Evolutionary conservation across 192 early-diverging fungal species (phyloP).

Genomic region (Tieghemiomyces parasiticus): DNA sequence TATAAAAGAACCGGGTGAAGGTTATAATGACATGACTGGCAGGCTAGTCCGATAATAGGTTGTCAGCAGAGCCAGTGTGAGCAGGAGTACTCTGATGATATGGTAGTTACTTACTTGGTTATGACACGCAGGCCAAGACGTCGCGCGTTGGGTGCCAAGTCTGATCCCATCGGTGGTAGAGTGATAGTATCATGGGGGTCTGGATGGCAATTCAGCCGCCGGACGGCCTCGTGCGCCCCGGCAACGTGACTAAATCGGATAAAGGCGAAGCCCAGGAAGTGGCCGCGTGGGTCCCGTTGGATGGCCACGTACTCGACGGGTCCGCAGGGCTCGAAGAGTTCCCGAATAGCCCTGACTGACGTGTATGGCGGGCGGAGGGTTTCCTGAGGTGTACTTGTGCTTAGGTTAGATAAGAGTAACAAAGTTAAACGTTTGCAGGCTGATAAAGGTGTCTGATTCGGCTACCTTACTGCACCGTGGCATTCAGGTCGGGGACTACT

Average conservation of each 20-base stretch:
- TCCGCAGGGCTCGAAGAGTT: background rate
- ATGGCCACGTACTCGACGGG: background rate
- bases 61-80: background rate
- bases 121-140: background rate
- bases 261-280: conserved; percentile 5
- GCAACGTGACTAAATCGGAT: background rate
- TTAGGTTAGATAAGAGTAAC: too few relatives aligned
- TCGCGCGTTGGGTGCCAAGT: background rate
- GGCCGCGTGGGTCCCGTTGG: background rate
- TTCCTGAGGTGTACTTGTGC: background rate
- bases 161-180: background rate
- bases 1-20: background rate
- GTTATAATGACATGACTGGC: background rate
- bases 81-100: background rate
- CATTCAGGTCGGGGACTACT: background rate
- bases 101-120: conserved; percentile 2
- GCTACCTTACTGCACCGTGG: background rate
- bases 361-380: background rate
- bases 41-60: background rate
- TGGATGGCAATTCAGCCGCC: background rate
- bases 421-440: background rate
- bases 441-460: background rate
- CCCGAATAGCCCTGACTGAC: background rate
- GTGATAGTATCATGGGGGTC: background rate
- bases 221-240: background rate